Base-by-base conservation (phyloP, 129 eudicot species). In the Tagetes patula region DNA sequence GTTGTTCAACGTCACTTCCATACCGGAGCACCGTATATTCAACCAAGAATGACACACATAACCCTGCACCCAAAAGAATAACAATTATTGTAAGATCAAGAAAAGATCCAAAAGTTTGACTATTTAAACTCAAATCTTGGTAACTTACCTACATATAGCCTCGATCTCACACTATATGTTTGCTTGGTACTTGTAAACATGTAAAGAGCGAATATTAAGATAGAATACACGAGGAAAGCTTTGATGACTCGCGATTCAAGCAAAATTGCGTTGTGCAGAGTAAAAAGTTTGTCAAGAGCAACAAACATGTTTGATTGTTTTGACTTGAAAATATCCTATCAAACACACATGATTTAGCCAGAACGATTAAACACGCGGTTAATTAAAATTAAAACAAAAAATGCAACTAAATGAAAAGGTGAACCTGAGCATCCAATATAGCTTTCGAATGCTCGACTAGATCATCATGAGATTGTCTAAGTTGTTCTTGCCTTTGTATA, bases 181-280 rank as follows among this genome's bases (percentile, higher is more conserved):
- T 89, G 89, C 75, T 84, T 92, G 42, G 90, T 84, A 72, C 95
- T 85, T 12, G 98, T 92, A 82, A 92, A 80, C 89, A 89, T 82
- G 76, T 87, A 87, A 68, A 89, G 67, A 10, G 85, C 59, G 75
- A 87, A 84, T 67, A 89, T 74, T 37, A 82, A 79, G 34, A 84
- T 55, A 49, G 83, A 72, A 74, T 92, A 92, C 1, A 87, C 71
- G n/a, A 89, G 66, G 54, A 85, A 77, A 69, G 91, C 83, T 64
- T 82, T 90, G 45, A 87, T 75, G 42, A 78, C 47, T 59, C 91
- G 75, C 8, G 96, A 85, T 66, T 90, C 95, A 10, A 83, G 73
- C 73, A 87, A 68, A 76, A 87, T 79, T 69, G 95, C 87, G 40
- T 84, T 85, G 71, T 85, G 95, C 52, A 90, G 43, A 52, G 86